These are phyloP conservation scores for Peronospora destructor DNA, from an alignment of 352 stramenopile species.

Conservation along the genomic window DNA sequence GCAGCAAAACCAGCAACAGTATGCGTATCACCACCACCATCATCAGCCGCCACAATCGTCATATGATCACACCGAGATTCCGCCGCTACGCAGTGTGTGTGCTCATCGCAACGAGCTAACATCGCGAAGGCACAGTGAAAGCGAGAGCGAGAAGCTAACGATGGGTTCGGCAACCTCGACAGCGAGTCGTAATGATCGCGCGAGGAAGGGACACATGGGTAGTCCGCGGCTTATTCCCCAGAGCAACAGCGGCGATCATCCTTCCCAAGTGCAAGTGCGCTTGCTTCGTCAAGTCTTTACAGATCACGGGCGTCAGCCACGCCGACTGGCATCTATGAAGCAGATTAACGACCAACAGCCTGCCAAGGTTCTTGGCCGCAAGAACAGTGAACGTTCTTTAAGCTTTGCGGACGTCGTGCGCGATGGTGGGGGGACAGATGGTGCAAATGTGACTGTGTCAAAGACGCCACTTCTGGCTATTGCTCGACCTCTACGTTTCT, in stretches of 20 bases:
- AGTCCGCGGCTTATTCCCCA: slow-evolving; percentile 44
- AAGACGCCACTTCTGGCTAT: slow-evolving; percentile 39
- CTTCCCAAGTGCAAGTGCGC: slow-evolving; percentile 6
- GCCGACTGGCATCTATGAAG: slow-evolving; percentile 22
- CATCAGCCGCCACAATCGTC: slow-evolving; percentile 24
- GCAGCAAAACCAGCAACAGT: slow-evolving; percentile 28
- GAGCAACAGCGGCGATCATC: slow-evolving; percentile 14
- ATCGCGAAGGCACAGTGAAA: slow-evolving; percentile 60
- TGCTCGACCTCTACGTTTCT: slow-evolving; percentile 35
- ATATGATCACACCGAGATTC: slow-evolving; percentile 22
- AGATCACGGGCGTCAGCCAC: slow-evolving; percentile 6
- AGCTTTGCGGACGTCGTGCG: slow-evolving; percentile 84
- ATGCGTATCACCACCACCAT: slow-evolving; percentile 30
- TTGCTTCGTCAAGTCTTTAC: slow-evolving; percentile 17
- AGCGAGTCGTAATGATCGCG: slow-evolving; percentile 42
- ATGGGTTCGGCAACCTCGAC: slow-evolving; percentile 46
- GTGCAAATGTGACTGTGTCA: slow-evolving; percentile 21
- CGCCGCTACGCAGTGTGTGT: slow-evolving; percentile 15
- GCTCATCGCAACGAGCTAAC: slow-evolving; percentile 24
- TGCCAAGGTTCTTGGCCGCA: slow-evolving; percentile 33
- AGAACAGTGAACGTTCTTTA: slow-evolving; percentile 67
- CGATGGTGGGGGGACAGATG: slow-evolving; percentile 32
- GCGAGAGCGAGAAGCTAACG: slow-evolving; percentile 57
- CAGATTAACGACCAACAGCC: slow-evolving; percentile 20
- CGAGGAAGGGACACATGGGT: slow-evolving; percentile 22